Conservation (phyloP, 225 moss, liverwort and hornwort species). For the Rhytidiadelphus loreus region DNA sequence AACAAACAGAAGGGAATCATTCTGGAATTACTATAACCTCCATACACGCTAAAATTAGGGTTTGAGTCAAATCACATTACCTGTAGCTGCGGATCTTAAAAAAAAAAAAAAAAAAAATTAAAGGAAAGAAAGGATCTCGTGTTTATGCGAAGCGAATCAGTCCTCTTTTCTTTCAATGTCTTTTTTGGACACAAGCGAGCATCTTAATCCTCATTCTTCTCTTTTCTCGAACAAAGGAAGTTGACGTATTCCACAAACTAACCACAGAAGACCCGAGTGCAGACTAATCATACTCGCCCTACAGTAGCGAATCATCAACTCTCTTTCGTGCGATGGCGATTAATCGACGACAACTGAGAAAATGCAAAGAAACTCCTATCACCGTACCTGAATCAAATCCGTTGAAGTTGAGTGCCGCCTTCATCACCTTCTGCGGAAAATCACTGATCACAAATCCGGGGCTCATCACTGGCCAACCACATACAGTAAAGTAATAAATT, state of each 20-base stretch:
- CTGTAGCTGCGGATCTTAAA: not conserved
- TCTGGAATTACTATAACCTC: not conserved
- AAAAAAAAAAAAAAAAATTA: no score
- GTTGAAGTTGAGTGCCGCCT: not conserved
- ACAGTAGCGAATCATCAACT: not conserved
- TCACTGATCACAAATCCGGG: not conserved
- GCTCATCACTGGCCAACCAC: not conserved
- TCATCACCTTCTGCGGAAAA: not conserved
- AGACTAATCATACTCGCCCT: not conserved
- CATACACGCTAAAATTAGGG: not conserved
- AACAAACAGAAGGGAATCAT: not conserved
- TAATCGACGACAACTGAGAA: not conserved
- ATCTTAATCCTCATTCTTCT: not conserved
- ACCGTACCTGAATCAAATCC: not conserved
- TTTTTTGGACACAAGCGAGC: no score
- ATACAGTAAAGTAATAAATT: not conserved
- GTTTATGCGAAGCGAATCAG: not conserved
- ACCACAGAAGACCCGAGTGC: not conserved
- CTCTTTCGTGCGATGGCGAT: not conserved
- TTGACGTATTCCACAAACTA: not conserved
- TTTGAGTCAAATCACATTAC: not conserved
- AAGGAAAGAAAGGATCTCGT: not conserved
- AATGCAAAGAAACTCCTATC: not conserved
- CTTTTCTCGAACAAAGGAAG: not conserved
- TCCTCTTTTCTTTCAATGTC: not conserved